Evolutionary conservation across 2,329 filamentous ascomycete species (phyloP), one percentile per base, ranked within the genome.

Genomic region (Aspergillus clavatus): DNA sequence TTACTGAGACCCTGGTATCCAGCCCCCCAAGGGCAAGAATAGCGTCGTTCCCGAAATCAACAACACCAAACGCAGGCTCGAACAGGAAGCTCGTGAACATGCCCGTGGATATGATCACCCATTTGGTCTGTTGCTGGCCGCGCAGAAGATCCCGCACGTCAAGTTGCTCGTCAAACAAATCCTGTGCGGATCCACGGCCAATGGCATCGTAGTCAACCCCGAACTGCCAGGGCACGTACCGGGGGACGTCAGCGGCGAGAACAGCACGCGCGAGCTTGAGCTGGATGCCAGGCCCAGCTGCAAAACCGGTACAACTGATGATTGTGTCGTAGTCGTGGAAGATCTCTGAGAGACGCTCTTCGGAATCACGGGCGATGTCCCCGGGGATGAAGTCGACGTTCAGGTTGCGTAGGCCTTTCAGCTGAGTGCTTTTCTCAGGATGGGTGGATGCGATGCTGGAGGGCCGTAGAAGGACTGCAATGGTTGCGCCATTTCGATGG

Each of bases 81-180:
- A 88, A 87, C 14, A 88, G 56, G 56, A 87, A 88, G 52, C 78
- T 83, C 68, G 79, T 84, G 55, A 87, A 88, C 50, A 88, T 70
- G 0, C 84, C 84, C 10, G 81, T 84, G n/a, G 78, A 82, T 1
- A 87, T 71, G 46, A 87, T 76, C 3, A 76, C 71, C 84, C 84
- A 88, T 22, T 70, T 66, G 4, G 76, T 77, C 3, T 23, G 39
- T 0, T 51, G 43, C 57, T 83, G 77, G 0, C 52, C 62, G 1
- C 79, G 64, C 5, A 86, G 65, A 16, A 78, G 43, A 16, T 66
- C 63, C 10, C 82, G 64, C 21, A 86, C 82, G 42, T 74, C 72
- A 0, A 83, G 68, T 66, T 86, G 82, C 70, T 86, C 83, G 47
- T 82, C 82, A 54, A 87, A 87, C 11, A 87, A 58, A 26, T 81